A percentile compares a stretch with the other conserved stretches of the same genome.
Evolutionary conservation across 305 asterid species (phyloP).

Genomic region (Solanum aculeatissimum): DNA sequence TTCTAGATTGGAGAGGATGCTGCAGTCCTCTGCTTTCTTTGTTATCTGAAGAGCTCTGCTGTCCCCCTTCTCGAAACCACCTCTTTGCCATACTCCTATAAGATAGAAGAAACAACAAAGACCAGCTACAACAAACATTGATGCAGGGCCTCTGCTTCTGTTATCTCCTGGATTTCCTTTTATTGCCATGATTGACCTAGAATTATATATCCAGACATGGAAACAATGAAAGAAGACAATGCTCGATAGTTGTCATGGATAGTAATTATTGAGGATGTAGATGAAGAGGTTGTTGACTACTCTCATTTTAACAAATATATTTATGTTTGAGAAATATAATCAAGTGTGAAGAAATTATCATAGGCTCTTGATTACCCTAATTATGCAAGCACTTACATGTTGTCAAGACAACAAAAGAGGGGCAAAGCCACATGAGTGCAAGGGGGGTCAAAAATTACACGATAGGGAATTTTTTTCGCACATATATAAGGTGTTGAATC

Average conservation of each 20-base stretch:
- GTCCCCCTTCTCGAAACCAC: conserved; percentile 37
- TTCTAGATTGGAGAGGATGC: conserved; percentile 21
- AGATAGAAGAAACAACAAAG: conserved; percentile 30
- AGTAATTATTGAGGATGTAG: background rate
- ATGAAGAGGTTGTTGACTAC: background rate
- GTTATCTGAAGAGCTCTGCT: conserved; percentile 22
- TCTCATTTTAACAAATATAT: background rate
- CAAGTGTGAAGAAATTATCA: background rate
- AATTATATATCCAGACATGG: background rate
- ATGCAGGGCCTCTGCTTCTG: conserved; percentile 15
- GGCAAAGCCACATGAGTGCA: background rate
- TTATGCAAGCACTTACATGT: background rate
- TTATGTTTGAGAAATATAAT: background rate
- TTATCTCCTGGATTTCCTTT: conserved; percentile 30
- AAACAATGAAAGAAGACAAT: background rate
- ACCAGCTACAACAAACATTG: conserved; percentile 20
- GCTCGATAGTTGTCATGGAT: background rate
- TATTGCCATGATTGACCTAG: conserved; percentile 25
- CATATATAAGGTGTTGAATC: background rate
- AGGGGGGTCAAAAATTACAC: background rate
- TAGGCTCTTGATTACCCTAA: background rate
- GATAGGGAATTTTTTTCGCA: background rate
- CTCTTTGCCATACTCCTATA: conserved; percentile 36
- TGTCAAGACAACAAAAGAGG: background rate
- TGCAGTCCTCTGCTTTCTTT: conserved; percentile 16